phyloP scores from a whole-genome alignment of 768 basidiomycete species.

The Melanogaster broomeanus region DNA sequence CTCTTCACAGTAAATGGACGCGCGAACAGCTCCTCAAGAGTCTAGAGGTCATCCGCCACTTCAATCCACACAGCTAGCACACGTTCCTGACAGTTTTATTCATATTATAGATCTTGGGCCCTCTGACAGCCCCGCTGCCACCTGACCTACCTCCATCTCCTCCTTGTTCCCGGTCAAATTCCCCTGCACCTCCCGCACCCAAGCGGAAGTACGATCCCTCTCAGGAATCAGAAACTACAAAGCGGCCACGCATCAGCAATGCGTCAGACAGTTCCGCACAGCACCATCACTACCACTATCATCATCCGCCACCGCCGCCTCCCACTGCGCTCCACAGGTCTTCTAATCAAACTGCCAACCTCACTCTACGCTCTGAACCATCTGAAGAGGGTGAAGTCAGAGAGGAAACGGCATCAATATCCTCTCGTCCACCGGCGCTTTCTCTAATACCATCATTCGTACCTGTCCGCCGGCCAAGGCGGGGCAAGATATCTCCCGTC shows the following conservation, averaged over 20 bases:
- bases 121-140: slow-evolving; percentile 42
- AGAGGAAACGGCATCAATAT: slow-evolving; percentile 35
- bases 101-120: slow-evolving; percentile 40
- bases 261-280: slow-evolving; percentile 27
- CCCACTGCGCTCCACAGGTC: slow-evolving; percentile 19
- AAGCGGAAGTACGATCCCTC: slow-evolving; percentile 41
- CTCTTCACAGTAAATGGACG: slow-evolving; percentile 31
- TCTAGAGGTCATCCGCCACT: slow-evolving; percentile 37
- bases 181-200: slow-evolving; percentile 35
- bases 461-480: slow-evolving; percentile 68
- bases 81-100: slow-evolving; percentile 17
- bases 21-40: slow-evolving; percentile 41
- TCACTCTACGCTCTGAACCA: slow-evolving; percentile 39
- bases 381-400: slow-evolving; percentile 49
- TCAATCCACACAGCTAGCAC: background rate
- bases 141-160: slow-evolving; percentile 48
- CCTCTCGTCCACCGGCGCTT: slow-evolving; percentile 26
- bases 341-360: slow-evolving; percentile 22
- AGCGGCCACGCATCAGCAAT: slow-evolving; percentile 32
- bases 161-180: slow-evolving; percentile 44
- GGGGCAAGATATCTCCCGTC: slow-evolving; percentile 48
- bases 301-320: slow-evolving; percentile 27
- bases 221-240: slow-evolving; percentile 28
- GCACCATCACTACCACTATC: slow-evolving; percentile 29
- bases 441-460: slow-evolving; percentile 39